Evolutionary conservation across 73 alveolate genomes (phyloP).

Genomic region (Paramecium sonneborni): DNA sequence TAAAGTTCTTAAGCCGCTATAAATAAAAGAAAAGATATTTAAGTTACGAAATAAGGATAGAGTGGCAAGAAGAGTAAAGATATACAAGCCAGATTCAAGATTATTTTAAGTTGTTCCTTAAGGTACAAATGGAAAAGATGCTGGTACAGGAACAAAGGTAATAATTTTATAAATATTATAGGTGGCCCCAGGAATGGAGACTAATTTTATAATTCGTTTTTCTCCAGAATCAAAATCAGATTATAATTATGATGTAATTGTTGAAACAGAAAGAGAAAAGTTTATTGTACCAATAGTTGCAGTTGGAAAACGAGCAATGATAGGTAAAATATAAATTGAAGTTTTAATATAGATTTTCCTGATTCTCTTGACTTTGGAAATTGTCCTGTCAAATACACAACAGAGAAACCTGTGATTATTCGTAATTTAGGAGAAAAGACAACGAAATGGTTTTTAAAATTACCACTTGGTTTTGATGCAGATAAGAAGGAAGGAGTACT

Average conservation of each 20-base stretch:
- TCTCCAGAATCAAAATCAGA: slow-evolving; percentile 98
- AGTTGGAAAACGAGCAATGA: slow-evolving; percentile 75
- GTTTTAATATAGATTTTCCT: slow-evolving; percentile 93
- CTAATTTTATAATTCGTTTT: slow-evolving; percentile 89
- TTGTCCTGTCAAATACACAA: slow-evolving; percentile 98
- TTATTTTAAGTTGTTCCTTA: slow-evolving; percentile 95
- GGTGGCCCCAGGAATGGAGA: slow-evolving; percentile 99
- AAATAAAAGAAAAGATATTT: slow-evolving; percentile 58
- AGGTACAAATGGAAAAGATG: slow-evolving; percentile 74
- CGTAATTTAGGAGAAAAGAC: slow-evolving; percentile 99
- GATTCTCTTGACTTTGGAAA: slow-evolving; percentile 97
- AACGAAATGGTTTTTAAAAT: slow-evolving; percentile 98
- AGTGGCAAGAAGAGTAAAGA: slow-evolving; percentile 97
- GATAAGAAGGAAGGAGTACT: slow-evolving; percentile 87
- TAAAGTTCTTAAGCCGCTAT: slow-evolving; percentile 78
- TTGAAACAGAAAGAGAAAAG: slow-evolving; percentile 98
- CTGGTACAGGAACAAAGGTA: slow-evolving; percentile 75
- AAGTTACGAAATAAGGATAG: slow-evolving; percentile 91
- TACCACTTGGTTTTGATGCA: slow-evolving; percentile 82
- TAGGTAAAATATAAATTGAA: background rate
- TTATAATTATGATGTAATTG: slow-evolving; percentile 94
- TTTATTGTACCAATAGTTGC: slow-evolving; percentile 99
- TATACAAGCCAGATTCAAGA: slow-evolving; percentile 98
- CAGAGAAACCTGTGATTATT: slow-evolving; percentile 98
- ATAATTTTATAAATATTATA: slow-evolving; percentile 49